Evolutionary conservation across 768 basidiomycete genomes (phyloP).

Genomic region (Leccinum aurantiacum): DNA sequence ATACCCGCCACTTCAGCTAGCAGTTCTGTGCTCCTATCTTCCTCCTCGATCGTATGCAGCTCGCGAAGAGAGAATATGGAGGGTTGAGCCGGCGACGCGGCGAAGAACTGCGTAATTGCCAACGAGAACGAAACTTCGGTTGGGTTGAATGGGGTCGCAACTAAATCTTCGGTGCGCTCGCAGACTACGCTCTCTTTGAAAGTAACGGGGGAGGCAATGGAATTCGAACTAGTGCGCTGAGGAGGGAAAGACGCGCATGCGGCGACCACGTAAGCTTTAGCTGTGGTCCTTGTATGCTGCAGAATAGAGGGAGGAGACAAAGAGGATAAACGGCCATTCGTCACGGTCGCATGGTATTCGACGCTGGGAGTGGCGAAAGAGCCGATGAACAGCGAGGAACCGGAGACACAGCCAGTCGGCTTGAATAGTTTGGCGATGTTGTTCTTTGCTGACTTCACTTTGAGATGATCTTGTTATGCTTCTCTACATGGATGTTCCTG

Average conservation of each 20-base stretch:
- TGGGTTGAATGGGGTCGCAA: neutral
- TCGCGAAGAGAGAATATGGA: neutral
- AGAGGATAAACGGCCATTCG: neutral
- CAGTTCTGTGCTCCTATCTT: neutral
- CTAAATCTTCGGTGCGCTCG: neutral
- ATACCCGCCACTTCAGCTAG: too few relatives aligned
- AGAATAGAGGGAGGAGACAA: neutral
- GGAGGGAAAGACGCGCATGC: neutral
- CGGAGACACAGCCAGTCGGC: neutral
- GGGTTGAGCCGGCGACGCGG: neutral
- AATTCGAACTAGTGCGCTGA: neutral
- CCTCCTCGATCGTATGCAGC: conserved; percentile 9
- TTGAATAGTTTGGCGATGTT: conserved; percentile 20
- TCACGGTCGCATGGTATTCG: neutral
- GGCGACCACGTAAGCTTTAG: neutral
- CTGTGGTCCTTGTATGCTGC: neutral
- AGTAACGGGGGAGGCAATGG: neutral
- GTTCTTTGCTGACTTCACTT: conserved; percentile 13
- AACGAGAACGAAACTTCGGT: neutral
- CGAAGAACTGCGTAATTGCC: neutral
- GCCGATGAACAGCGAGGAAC: neutral
- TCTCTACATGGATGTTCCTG: neutral
- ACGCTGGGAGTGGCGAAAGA: neutral
- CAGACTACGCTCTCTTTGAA: neutral
- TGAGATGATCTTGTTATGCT: conserved; percentile 11